Conservation (phyloP, 2,329 filamentous ascomycete species). For the Aspergillus amoenus region DNA sequence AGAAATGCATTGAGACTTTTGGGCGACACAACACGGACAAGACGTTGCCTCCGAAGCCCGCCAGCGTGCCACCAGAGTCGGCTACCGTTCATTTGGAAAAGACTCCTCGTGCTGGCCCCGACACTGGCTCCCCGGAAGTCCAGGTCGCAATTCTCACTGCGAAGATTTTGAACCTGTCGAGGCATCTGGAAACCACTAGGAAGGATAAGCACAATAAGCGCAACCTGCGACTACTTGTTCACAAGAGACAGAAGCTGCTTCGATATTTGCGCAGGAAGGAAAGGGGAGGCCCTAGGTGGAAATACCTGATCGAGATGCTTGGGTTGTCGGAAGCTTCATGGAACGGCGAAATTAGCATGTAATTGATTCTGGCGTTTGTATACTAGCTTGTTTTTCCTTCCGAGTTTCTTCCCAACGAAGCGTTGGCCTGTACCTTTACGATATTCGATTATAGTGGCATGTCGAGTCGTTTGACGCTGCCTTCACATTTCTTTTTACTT, state of each 20-base stretch:
- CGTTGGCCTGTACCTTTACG: slow-evolving; percentile 20
- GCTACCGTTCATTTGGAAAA: slow-evolving; percentile 39
- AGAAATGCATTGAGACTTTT: slow-evolving; percentile 81
- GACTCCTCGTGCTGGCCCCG: slow-evolving; percentile 73
- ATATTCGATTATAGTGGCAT: not conserved
- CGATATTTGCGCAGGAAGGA: slow-evolving; percentile 87
- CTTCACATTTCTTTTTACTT: not conserved
- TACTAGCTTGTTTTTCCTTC: slow-evolving; percentile 12
- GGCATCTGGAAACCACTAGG: slow-evolving; percentile 68
- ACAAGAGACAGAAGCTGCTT: slow-evolving; percentile 84
- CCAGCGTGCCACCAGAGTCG: slow-evolving; percentile 45
- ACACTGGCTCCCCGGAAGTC: slow-evolving; percentile 96
- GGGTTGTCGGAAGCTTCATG: slow-evolving; percentile 86
- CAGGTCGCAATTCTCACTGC: slow-evolving; percentile 93
- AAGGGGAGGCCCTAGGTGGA: slow-evolving; percentile 86
- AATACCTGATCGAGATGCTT: slow-evolving; percentile 77
- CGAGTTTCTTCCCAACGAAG: slow-evolving; percentile 11
- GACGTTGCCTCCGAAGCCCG: slow-evolving; percentile 61
- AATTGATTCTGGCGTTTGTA: slow-evolving; percentile 30
- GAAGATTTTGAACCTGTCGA: slow-evolving; percentile 81
- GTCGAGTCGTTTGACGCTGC: not conserved
- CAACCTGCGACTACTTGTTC: slow-evolving; percentile 80
- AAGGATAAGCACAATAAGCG: slow-evolving; percentile 95
- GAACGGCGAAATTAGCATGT: slow-evolving; percentile 83
- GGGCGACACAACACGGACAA: slow-evolving; percentile 86